Base-by-base conservation (phyloP, 2,329 filamentous ascomycete genomes). In the Clarireedia paspali region DNA sequence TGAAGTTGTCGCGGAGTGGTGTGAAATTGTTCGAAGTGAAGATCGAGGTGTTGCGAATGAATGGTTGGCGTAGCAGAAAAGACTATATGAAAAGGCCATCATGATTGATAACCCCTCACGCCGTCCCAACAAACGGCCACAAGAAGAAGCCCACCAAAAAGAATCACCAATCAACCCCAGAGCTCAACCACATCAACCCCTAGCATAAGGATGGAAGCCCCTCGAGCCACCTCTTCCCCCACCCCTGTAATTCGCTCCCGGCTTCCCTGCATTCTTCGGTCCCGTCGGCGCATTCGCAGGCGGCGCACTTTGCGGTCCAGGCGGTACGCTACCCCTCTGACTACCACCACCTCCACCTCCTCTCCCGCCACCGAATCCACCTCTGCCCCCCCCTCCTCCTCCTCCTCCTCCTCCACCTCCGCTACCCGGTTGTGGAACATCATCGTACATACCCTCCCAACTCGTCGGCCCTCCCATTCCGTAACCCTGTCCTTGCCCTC, bases 371-470 rank as follows among this genome's bases (percentile, higher is more conserved):
- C 75, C 71, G 50, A 73, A 72, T 59, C 74, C 72, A 58, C 76
- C 71, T n/a, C 68, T 47, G 4, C 73, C 50, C 6, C 20, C 20
- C 2, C 20, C 20, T 20, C 20, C 20, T 20, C 20, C 20, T 20
- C 20, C 20, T 20, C 20, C 20, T 20, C 20, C 20, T 72, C 53
- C 53, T 24, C 78, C 76, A 47, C 75, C 78, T 15, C 74, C 57
- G 23, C 56, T 58, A 42, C 59, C 59, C 5, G 89, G 89, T 68
- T 92, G 89, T 15, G 91, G 91, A 2, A 91, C 89, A 70, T 96
- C 92, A 69, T 97, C 92, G 71, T 96, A 97, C 91, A 96, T 96
- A 67, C 92, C 92, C 71, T 97, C 92, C 91, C 91, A 96, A 42
- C 87, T 91, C 24, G 88, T 89, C n/a, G 87, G 87, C 17, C 53